Conservation (phyloP, 1,284 basidiomycete genomes). For the Ceratobasidium sp. region DNA sequence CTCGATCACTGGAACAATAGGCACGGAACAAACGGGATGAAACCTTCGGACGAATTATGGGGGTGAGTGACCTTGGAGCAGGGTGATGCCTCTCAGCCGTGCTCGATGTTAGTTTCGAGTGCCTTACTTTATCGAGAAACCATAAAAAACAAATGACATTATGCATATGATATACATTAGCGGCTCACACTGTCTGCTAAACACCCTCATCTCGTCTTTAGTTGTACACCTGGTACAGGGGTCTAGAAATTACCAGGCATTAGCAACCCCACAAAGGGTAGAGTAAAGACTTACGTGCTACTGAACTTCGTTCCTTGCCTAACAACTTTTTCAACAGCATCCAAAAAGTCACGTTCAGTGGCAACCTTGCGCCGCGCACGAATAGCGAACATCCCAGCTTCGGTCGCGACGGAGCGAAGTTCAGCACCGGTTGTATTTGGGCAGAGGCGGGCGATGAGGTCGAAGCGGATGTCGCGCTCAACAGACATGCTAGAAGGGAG, state of each 20-base stretch:
- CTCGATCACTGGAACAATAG: no score
- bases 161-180: constrained; percentile 41
- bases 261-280: neutral
- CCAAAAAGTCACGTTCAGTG: constrained; percentile 98
- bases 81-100: no score
- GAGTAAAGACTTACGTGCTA: constrained; percentile 71
- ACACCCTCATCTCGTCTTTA: constrained; percentile 41
- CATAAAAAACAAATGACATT: constrained; percentile 30
- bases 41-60: no score
- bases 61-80: no score
- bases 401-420: constrained; percentile 97
- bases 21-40: no score
- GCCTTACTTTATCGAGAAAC: neutral
- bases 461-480: constrained; percentile 97
- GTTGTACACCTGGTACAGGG: constrained; percentile 59
- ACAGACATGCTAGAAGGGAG: constrained; percentile 95
- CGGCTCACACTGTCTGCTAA: constrained; percentile 35
- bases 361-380: constrained; percentile 96
- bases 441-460: constrained; percentile 89
- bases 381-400: constrained; percentile 99
- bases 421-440: constrained; percentile 97
- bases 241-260: constrained; percentile 51
- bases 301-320: constrained; percentile 98
- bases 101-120: no score
- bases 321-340: constrained; percentile 97